These are phyloP conservation scores for Manihot esculenta DNA, from an alignment of 441 rosid genomes.

Conservation along the genomic window DNA sequence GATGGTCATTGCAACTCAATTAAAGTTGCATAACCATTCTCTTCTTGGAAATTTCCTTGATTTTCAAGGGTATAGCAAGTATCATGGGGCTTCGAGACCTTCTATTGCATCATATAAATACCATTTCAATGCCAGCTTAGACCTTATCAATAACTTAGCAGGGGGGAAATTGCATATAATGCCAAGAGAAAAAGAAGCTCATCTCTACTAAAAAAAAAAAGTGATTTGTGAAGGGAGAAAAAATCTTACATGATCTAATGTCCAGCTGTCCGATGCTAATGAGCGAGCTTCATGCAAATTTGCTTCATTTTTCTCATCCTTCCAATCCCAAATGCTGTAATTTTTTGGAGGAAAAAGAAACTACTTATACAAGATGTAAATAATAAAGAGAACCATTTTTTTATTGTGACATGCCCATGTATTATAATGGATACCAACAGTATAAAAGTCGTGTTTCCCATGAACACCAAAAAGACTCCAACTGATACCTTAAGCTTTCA, in stretches of 20 bases:
- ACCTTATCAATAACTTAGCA: background rate
- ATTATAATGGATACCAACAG: background rate
- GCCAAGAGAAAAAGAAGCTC: background rate
- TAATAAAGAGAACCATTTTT: background rate
- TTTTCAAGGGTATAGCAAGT: background rate
- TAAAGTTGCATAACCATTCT: background rate
- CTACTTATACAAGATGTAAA: background rate
- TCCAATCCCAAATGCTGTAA: slow-evolving; percentile 81
- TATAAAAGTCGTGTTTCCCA: background rate
- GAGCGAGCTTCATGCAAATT: slow-evolving; percentile 77
- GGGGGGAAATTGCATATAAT: background rate
- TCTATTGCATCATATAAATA: background rate
- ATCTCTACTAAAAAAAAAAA: background rate
- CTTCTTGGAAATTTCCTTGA: background rate
- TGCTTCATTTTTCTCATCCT: slow-evolving; percentile 53
- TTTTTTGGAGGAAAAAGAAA: background rate
- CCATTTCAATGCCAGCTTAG: background rate
- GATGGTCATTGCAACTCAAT: too few species aligned
- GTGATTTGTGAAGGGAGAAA: background rate
- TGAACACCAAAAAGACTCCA: slow-evolving; percentile 1
- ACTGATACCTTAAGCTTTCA: slow-evolving; percentile 77
- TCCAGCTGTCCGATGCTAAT: slow-evolving; percentile 77
- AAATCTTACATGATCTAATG: slow-evolving; percentile 57
- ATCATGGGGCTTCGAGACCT: background rate
- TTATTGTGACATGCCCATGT: background rate